Evolutionary conservation across 1,139 yeast genomes (phyloP).

Genomic region (Lodderomyces margitis): DNA sequence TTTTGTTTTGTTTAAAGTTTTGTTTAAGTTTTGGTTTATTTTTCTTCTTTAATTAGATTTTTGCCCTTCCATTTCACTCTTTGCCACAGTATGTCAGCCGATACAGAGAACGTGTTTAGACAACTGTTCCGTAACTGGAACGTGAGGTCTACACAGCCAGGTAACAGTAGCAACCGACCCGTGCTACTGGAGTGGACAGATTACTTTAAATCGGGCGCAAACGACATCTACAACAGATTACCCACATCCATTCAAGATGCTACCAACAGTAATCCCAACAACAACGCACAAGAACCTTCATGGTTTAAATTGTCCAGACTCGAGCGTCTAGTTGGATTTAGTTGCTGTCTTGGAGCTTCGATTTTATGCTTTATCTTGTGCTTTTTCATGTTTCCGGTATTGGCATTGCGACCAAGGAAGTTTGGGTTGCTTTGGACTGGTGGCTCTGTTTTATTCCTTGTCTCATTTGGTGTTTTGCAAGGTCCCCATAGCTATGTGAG

Average conservation of each 20-base stretch:
- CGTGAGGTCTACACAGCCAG: constrained; percentile 17
- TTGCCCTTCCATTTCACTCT: neutral
- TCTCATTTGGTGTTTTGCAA: constrained; percentile 88
- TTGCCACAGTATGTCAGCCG: constrained; percentile 19
- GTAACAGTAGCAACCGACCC: constrained; percentile 18
- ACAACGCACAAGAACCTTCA: constrained; percentile 38
- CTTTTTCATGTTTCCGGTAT: constrained; percentile 80
- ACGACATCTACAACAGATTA: constrained; percentile 38
- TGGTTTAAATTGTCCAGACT: constrained; percentile 69
- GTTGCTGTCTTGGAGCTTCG: constrained; percentile 74
- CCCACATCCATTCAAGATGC: constrained; percentile 29
- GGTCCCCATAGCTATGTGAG: constrained; percentile 80
- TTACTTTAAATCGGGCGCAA: constrained; percentile 43
- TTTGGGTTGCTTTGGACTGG: constrained; percentile 90
- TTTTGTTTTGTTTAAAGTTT: neutral
- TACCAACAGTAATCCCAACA: constrained; percentile 5
- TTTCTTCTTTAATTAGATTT: neutral
- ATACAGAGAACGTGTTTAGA: constrained; percentile 42
- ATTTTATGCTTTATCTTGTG: constrained; percentile 78
- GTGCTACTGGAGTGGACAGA: constrained; percentile 46
- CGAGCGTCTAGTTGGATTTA: constrained; percentile 78
- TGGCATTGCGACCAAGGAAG: constrained; percentile 87
- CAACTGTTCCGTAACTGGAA: constrained; percentile 46
- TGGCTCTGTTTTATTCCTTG: constrained; percentile 82
- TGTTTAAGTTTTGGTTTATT: neutral